phyloP scores from a whole-genome alignment of 2,329 filamentous ascomycete species.

The Fusarium transvaalense region DNA sequence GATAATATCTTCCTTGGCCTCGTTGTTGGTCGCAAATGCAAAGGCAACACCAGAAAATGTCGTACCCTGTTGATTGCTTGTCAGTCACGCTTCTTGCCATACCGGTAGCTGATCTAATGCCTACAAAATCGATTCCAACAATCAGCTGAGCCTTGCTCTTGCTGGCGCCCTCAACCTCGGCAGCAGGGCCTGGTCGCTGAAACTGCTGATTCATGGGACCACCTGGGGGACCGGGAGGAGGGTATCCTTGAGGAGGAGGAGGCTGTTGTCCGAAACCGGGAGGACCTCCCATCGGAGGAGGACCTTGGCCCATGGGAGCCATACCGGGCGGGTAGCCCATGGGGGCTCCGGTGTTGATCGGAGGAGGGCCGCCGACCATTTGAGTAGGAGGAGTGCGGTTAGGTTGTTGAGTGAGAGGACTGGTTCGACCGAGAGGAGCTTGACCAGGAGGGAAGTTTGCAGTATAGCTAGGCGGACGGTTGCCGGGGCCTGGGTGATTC shows the following conservation, averaged over 20 bases:
- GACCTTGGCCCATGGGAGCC: slow-evolving; percentile 58
- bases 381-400: slow-evolving; percentile 69
- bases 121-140: slow-evolving; percentile 98
- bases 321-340: slow-evolving; percentile 71
- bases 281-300: slow-evolving; percentile 55
- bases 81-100: slow-evolving; percentile 26
- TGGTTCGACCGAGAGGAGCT: slow-evolving; percentile 66
- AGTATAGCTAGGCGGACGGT: slow-evolving; percentile 74
- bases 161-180: slow-evolving; percentile 88
- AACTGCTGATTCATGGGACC: slow-evolving; percentile 58
- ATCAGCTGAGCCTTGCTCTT: slow-evolving; percentile 97
- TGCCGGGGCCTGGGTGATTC: slow-evolving; percentile 71
- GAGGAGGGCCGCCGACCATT: slow-evolving; percentile 73
- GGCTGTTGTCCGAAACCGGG: slow-evolving; percentile 58
- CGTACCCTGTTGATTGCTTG: slow-evolving; percentile 74
- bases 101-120: slow-evolving; percentile 47
- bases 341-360: slow-evolving; percentile 74
- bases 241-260: slow-evolving; percentile 58
- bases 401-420: slow-evolving; percentile 62
- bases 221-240: slow-evolving; percentile 56
- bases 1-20: slow-evolving; percentile 98
- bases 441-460: slow-evolving; percentile 65
- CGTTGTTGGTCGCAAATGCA: slow-evolving; percentile 96
- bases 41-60: slow-evolving; percentile 98
- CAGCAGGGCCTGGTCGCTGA: slow-evolving; percentile 63